Conservation (phyloP, 2,329 filamentous ascomycete genomes). For the Sporothrix pseudoabietina region DNA sequence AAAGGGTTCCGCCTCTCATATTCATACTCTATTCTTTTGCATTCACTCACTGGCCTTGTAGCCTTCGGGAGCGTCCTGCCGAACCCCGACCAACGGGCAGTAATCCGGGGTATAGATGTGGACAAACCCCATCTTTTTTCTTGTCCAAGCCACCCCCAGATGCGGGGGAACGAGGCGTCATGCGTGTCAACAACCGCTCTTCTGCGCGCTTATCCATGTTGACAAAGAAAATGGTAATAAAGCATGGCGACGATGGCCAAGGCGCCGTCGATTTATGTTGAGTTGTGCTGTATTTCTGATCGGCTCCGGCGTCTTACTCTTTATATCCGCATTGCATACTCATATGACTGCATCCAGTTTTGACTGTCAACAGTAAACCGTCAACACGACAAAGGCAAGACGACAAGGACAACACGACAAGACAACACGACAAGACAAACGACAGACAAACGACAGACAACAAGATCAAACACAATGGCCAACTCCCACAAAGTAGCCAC, state of each 20-base stretch:
- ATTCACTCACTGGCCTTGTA: not conserved
- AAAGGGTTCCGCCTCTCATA: not conserved
- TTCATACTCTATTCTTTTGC: too few species aligned
- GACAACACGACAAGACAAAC: too few species aligned
- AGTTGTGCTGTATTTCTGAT: not conserved
- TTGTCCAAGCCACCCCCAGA: not conserved
- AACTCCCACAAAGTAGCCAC: conserved; percentile 17
- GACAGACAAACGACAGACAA: too few species aligned
- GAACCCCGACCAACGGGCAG: not conserved
- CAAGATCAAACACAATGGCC: not conserved
- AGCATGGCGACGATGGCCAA: not conserved
- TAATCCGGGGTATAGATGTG: not conserved
- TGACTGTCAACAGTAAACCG: not conserved
- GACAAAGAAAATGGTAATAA: conserved; percentile 16
- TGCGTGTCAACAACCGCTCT: not conserved
- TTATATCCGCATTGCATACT: not conserved
- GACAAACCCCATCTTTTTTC: not conserved
- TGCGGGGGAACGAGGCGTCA: not conserved
- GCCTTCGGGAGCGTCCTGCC: conserved; percentile 29
- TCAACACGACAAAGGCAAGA: too few species aligned
- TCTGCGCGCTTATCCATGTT: not conserved
- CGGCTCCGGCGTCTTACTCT: not conserved
- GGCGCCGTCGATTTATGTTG: not conserved
- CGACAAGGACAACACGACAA: too few species aligned
- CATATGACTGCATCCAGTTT: not conserved